These are phyloP conservation scores for Tylopilus sp. DNA, from an alignment of 1,284 basidiomycete species.

Conservation along the genomic window DNA sequence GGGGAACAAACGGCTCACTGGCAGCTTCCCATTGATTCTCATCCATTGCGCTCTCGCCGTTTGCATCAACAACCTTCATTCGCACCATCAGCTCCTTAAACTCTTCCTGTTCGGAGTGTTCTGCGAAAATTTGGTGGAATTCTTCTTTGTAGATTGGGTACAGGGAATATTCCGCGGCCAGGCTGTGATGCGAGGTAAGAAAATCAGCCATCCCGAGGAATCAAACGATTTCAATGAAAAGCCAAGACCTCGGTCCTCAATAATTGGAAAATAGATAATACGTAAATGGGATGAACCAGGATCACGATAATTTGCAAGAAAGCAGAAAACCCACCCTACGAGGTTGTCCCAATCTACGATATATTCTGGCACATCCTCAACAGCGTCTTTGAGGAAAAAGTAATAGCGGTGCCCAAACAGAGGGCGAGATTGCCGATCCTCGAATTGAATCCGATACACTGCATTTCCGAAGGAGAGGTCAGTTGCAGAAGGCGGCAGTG, in stretches of 20 bases:
- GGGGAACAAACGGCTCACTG: slow-evolving; percentile 54
- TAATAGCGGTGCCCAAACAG: slow-evolving; percentile 88
- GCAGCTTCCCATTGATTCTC: slow-evolving; percentile 94
- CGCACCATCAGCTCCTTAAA: slow-evolving; percentile 73
- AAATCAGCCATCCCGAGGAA: not conserved
- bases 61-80: slow-evolving; percentile 83
- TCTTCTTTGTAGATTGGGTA: slow-evolving; percentile 74
- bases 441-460: slow-evolving; percentile 86
- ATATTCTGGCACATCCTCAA: slow-evolving; percentile 96
- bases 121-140: slow-evolving; percentile 82
- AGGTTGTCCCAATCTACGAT: slow-evolving; percentile 94
- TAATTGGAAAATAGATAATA: not conserved
- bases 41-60: slow-evolving; percentile 86
- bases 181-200: slow-evolving; percentile 40
- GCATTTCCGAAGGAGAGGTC: slow-evolving; percentile 85
- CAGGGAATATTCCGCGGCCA: slow-evolving; percentile 82
- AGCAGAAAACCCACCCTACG: slow-evolving; percentile 55
- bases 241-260: not conserved
- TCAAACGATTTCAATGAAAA: not conserved
- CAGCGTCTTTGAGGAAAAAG: slow-evolving; percentile 92
- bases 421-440: slow-evolving; percentile 57
- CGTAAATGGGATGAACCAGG: not conserved
- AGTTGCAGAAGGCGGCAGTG: slow-evolving; percentile 53
- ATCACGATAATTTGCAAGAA: not conserved
- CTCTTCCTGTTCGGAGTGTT: slow-evolving; percentile 71